Percentiles rank a stretch among this genome's conserved stretches.
These are phyloP conservation scores for Fusarium piperis DNA, from an alignment of 2,329 filamentous ascomycete genomes.

Conservation along the genomic window DNA sequence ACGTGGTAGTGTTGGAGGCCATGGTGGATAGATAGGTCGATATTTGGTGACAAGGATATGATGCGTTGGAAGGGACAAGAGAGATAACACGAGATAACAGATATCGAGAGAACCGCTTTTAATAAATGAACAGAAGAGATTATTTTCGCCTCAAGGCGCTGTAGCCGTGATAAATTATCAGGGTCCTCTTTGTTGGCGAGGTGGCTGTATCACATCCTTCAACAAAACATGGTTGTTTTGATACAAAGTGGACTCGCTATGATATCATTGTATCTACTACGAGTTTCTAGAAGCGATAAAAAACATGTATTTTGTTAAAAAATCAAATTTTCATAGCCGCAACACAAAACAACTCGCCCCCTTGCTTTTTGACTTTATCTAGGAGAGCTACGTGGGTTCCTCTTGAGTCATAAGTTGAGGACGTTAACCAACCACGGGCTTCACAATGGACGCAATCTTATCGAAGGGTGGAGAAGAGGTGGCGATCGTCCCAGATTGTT, in stretches of 20 bases:
- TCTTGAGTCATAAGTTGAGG: slow-evolving; percentile 26
- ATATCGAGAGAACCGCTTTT: not conserved
- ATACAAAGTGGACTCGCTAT: not conserved
- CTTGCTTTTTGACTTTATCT: slow-evolving; percentile 3
- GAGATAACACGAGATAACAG: not conserved
- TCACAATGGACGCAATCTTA: slow-evolving; percentile 25
- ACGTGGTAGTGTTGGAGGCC: slow-evolving; percentile 46
- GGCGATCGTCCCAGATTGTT: slow-evolving; percentile 22
- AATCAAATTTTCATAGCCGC: slow-evolving; percentile 2
- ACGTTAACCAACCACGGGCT: slow-evolving; percentile 17
- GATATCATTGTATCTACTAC: not conserved
- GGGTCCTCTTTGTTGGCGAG: not conserved
- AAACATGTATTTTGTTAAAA: not conserved
- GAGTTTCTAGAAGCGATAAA: not conserved
- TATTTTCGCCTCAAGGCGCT: not conserved
- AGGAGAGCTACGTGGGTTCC: slow-evolving; percentile 27
- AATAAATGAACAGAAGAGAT: not conserved
- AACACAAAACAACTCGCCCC: not conserved
- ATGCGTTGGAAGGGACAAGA: not conserved
- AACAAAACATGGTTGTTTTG: not conserved
- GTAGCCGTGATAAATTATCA: not conserved
- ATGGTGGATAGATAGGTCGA: slow-evolving; percentile 6
- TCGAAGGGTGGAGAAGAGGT: slow-evolving; percentile 24
- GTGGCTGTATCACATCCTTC: not conserved
- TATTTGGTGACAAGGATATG: not conserved